phyloP scores from a whole-genome alignment of 495 filamentous ascomycete genomes.

The Massariosphaeria phaeospora region DNA sequence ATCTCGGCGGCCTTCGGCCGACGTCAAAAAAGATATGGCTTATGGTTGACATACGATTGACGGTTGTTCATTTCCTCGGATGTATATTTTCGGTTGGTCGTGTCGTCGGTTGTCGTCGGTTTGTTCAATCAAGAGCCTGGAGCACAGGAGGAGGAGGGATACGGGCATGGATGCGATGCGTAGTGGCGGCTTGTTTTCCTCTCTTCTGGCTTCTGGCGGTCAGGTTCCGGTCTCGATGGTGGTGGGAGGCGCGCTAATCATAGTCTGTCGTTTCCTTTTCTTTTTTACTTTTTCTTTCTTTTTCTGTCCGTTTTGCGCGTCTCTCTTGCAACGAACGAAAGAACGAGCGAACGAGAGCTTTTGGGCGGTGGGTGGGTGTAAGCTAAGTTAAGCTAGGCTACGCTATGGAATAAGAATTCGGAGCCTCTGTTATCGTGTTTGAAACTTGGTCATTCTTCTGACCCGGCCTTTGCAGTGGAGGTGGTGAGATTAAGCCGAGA shows the following conservation, averaged over 20 bases:
- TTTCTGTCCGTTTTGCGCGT: not conserved
- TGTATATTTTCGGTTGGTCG: not conserved
- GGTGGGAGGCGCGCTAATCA: not conserved
- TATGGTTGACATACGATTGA: constrained; percentile 9
- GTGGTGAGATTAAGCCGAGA: too few relatives aligned
- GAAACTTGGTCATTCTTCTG: not conserved
- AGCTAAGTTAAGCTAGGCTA: not conserved
- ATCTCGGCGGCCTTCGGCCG: not conserved
- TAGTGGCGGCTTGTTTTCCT: not conserved
- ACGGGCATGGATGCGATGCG: not conserved
- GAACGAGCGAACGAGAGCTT: not conserved
- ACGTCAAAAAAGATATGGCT: constrained; percentile 1
- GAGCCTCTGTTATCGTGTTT: not conserved
- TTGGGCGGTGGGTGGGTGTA: not conserved
- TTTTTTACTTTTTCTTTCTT: too few relatives aligned
- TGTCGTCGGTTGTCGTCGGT: too few relatives aligned
- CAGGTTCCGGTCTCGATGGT: not conserved
- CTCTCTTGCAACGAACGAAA: not conserved
- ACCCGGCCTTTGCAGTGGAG: too few relatives aligned
- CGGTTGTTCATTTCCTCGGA: not conserved
- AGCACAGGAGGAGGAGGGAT: not conserved
- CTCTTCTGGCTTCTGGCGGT: not conserved
- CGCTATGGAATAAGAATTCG: not conserved
- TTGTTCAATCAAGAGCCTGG: not conserved
- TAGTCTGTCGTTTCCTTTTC: not conserved